Evolutionary conservation across 192 early-diverging fungal species (phyloP), one percentile per base, ranked within the genome.

Genomic region (Hyaloraphidium curvatum): DNA sequence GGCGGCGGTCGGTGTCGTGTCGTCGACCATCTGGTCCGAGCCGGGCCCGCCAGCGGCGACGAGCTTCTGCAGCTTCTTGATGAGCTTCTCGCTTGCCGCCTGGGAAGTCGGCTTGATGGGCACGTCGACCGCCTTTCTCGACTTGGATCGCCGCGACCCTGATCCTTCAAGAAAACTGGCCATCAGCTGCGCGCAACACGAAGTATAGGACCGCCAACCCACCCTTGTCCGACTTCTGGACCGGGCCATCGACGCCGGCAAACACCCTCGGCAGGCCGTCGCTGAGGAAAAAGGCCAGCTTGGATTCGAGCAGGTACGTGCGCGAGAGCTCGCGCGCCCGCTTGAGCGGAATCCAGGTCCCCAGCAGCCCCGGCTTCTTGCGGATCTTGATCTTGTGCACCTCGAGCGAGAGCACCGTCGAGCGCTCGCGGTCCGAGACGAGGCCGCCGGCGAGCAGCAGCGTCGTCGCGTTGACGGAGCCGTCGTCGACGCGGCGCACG

Each of bases 291-390:
- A 71, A 73, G 0, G 74, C 80, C 3, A 89, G 59, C 31, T 76
- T 71, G 51, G 80, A 69, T 40, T 88, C 78, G 4, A 94, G 61
- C 25, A 83, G 84, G 57, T 84, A 83, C 0, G 80, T 88, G 1
- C 83, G 68, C 0, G 89, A 83, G 40, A 95, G 69, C 3, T 83
- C 84, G 23, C 82, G 75, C 3, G 87, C 91, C 2, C 91, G 77
- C 1, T 72, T 66, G 22, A 95, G 71, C 5, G 91, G 91, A 48
- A 95, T 87, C 91, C 91, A 95, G 2, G 89, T 91, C 26, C 91
- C 91, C 48, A 76, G 79, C 25, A 91, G 66, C 55, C 72, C 67
- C 27, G 77, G 79, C 22, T 73, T 72, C 55, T 80, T 74, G 11
- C 81, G 78, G 59, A 79, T 73, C 40, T 86, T 79, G 48, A 84